phyloP scores from a whole-genome alignment of 306 rosid genomes.

The Begonia peltatifolia region DNA sequence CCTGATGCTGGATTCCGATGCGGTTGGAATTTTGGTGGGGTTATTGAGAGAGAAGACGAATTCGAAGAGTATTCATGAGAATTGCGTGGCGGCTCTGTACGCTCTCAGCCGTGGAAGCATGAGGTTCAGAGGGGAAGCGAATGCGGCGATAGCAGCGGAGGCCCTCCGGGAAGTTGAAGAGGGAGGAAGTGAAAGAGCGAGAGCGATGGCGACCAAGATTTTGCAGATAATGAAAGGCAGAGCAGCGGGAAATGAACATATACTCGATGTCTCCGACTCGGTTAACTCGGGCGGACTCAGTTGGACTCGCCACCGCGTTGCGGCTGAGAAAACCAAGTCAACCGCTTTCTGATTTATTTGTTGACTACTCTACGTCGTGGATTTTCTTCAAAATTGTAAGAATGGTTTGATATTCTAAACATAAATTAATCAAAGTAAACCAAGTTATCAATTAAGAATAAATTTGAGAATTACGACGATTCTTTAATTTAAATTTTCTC shows the following conservation, averaged over 20 bases:
- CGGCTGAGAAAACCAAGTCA: conserved; percentile 24
- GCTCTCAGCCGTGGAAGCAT: conserved; percentile 65
- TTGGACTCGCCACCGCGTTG: conserved; percentile 23
- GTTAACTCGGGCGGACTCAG: conserved; percentile 8
- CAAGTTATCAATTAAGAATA: no score
- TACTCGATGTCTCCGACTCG: not conserved
- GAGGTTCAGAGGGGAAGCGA: conserved; percentile 79
- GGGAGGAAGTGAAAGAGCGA: conserved; percentile 67
- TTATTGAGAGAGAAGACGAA: conserved; percentile 42
- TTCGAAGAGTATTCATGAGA: conserved; percentile 64
- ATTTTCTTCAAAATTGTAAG: no score
- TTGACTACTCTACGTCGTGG: no score
- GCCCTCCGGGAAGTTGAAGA: conserved; percentile 53
- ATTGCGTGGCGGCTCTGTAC: conserved; percentile 71
- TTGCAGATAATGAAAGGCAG: conserved; percentile 50
- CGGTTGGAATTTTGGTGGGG: conserved; percentile 49
- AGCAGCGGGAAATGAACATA: not conserved
- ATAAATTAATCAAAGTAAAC: no score
- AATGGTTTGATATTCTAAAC: no score
- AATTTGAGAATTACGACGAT: no score
- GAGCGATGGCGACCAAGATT: conserved; percentile 61
- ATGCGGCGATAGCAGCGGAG: conserved; percentile 59
- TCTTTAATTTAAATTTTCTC: no score
- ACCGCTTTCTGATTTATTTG: conserved; percentile 27
- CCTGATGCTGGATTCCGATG: conserved; percentile 67